These are phyloP conservation scores for Phialophora chinensis DNA, from an alignment of 2,329 filamentous ascomycete genomes.

Conservation along the genomic window DNA sequence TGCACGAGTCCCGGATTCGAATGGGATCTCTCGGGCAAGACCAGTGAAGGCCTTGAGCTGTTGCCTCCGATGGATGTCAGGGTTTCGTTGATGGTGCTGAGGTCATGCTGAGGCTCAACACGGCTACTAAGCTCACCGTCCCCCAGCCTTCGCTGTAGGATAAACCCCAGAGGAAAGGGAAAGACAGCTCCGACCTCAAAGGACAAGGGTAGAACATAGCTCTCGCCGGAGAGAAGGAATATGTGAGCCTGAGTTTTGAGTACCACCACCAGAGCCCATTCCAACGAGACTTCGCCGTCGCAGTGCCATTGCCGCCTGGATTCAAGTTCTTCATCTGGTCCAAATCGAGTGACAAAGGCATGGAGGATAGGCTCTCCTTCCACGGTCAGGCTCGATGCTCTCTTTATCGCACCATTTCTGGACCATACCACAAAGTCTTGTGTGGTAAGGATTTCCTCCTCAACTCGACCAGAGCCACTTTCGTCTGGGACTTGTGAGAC, in stretches of 20 bases:
- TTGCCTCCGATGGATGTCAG: slow-evolving; percentile 46
- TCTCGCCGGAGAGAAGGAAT: slow-evolving; percentile 86
- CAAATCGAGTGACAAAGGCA: slow-evolving; percentile 83
- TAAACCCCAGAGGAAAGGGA: slow-evolving; percentile 78
- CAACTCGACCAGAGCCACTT: slow-evolving; percentile 53
- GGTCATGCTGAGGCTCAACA: slow-evolving; percentile 47
- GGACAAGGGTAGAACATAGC: slow-evolving; percentile 87
- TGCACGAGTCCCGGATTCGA: slow-evolving; percentile 59
- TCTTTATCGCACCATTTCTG: slow-evolving; percentile 80
- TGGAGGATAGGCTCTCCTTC: slow-evolving; percentile 88
- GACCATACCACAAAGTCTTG: slow-evolving; percentile 84
- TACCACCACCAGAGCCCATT: slow-evolving; percentile 76
- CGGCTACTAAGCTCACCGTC: slow-evolving; percentile 51
- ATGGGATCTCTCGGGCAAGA: slow-evolving; percentile 58
- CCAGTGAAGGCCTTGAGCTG: slow-evolving; percentile 54
- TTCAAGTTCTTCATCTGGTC: slow-evolving; percentile 49
- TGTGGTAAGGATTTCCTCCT: slow-evolving; percentile 83
- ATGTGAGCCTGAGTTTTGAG: slow-evolving; percentile 92
- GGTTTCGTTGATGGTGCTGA: slow-evolving; percentile 38
- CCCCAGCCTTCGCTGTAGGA: slow-evolving; percentile 79
- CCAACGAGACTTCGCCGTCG: not conserved
- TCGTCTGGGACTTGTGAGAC: slow-evolving; percentile 50
- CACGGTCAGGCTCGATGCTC: slow-evolving; percentile 82
- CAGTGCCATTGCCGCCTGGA: slow-evolving; percentile 13
- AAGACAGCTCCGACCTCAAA: slow-evolving; percentile 92